Evolutionary conservation across 2,329 filamentous ascomycete species (phyloP).

Genomic region (Aspergillus fructus): DNA sequence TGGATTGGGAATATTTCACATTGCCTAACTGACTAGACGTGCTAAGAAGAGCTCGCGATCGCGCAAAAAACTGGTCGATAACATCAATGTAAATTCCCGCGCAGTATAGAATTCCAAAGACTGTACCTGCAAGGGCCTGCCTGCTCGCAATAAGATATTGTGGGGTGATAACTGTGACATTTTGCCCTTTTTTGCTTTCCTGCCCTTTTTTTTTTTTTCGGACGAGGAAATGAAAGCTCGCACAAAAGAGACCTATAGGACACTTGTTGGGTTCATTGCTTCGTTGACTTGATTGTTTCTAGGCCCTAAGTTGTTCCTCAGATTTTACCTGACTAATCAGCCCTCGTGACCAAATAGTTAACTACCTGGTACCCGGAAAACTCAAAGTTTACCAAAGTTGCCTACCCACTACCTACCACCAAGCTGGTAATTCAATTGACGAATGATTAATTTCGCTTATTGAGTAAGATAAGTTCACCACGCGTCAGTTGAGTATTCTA

Average conservation of each 20-base stretch:
- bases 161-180: constrained; percentile 10
- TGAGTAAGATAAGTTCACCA: background rate
- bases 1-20: background rate
- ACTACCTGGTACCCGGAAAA: too few species aligned
- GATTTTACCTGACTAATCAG: background rate
- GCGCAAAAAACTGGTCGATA: background rate
- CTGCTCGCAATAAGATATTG: background rate
- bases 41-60: constrained; percentile 9
- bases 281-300: background rate
- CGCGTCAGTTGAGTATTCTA: background rate
- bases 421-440: background rate
- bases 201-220: background rate
- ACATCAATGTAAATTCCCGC: background rate
- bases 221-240: background rate
- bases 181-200: background rate
- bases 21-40: background rate
- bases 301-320: background rate
- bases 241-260: background rate
- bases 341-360: background rate
- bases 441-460: background rate
- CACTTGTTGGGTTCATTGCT: background rate
- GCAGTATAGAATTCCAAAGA: background rate
- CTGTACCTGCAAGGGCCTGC: constrained; percentile 15
- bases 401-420: background rate
- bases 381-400: too few species aligned